Evolutionary conservation across 352 stramenopile species (phyloP).

Genomic region (Globisporangium megalacanthum): DNA sequence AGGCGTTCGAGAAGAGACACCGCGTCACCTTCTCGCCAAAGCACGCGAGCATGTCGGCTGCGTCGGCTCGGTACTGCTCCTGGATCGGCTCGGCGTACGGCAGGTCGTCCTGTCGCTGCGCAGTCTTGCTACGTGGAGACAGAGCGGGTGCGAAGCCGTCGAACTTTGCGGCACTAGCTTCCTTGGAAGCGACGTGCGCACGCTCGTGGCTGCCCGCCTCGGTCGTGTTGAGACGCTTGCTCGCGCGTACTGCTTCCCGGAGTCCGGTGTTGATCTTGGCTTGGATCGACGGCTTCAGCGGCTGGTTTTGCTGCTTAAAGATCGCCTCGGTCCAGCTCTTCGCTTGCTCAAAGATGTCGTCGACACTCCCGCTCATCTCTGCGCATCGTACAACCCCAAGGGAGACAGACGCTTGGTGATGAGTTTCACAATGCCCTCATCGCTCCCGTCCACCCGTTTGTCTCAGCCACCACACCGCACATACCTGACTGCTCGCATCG

Average conservation of each 20-base stretch:
- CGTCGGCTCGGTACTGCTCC: slow-evolving; percentile 51
- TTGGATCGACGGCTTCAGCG: slow-evolving; percentile 69
- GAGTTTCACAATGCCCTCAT: background rate
- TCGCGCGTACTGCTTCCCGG: slow-evolving; percentile 56
- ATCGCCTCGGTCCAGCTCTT: slow-evolving; percentile 69
- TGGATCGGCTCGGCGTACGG: slow-evolving; percentile 75
- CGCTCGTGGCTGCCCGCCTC: background rate
- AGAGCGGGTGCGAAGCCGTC: slow-evolving; percentile 15
- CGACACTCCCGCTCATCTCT: slow-evolving; percentile 53
- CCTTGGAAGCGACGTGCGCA: background rate
- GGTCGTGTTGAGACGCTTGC: slow-evolving; percentile 43
- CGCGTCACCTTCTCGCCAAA: slow-evolving; percentile 74
- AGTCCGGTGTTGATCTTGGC: slow-evolving; percentile 81
- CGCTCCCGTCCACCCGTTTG: background rate
- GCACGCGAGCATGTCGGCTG: slow-evolving; percentile 29
- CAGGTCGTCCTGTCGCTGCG: slow-evolving; percentile 64
- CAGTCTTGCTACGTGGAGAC: slow-evolving; percentile 44
- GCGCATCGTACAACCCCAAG: too few relatives aligned
- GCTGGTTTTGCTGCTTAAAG: slow-evolving; percentile 66
- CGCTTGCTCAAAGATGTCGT: slow-evolving; percentile 70
- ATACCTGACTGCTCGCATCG: slow-evolving; percentile 51
- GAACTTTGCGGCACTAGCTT: slow-evolving; percentile 10
- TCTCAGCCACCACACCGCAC: slow-evolving; percentile 12
- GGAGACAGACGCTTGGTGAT: too few relatives aligned
- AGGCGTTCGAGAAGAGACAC: slow-evolving; percentile 77